Base-by-base conservation (phyloP, 2,329 filamentous ascomycete species). In the Aspergillus amoenus region DNA sequence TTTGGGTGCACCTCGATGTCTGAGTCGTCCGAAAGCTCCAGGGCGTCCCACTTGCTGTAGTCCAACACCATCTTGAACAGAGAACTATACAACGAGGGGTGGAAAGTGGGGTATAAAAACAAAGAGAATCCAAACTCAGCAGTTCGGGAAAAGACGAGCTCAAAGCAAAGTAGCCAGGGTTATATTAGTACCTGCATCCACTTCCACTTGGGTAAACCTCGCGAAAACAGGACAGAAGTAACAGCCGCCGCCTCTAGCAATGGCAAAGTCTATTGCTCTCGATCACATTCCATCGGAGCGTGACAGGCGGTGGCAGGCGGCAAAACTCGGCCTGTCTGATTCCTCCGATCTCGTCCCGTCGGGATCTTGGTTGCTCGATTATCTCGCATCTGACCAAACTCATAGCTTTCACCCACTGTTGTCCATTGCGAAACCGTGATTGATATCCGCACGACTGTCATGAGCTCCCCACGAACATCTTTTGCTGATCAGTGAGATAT, bases 1-100 rank as follows among this genome's bases (percentile, higher is more conserved):
- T 99, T 99, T 59, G 94, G 94, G 76, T 99, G 94, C 51, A 97
- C 94, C 79, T 99, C 94, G 68, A 99, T 88, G 70, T 99, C 94
- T 51, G 92, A 97, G 78, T 99, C 94, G 77, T 99, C 94, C 70
- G 91, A 96, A 72, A 99, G 87, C 86, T 99, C 94, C 71, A 99
- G 85, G 58, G 89, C 88, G 73, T 97, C 81, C 81, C 81, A 84
- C 72, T 84, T 84, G 70, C 81, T 82, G 69, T 84, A 89, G 68
- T 89, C 84, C 61, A 89, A 80, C n/a, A 81, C 79, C 80, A 82
- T 82, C 17, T 64, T 70, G 60, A 56, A 34, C 17, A 8, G 21
- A 48, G 46, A 44, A 48, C 18, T 55, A 48, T 55, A 61, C 57
- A 53, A 65, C 58, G 59, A 58, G 60, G 58, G 52, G 55, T 56